Evolutionary conservation across 176 grass and related monocot genomes (phyloP).

Genomic region (Bothriochloa decipiens): DNA sequence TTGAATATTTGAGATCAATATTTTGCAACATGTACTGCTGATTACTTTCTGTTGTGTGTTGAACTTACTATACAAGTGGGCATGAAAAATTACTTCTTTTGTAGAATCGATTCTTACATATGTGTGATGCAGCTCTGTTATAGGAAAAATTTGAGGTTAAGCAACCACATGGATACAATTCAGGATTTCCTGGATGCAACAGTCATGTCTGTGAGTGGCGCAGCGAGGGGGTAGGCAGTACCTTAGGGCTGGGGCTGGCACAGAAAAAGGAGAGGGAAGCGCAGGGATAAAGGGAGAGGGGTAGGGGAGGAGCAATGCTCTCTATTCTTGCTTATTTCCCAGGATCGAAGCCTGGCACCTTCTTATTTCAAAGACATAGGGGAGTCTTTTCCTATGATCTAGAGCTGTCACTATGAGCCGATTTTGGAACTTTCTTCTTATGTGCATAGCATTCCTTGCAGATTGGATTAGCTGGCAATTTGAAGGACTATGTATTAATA

Average conservation of each 20-base stretch:
- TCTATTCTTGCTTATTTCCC: too few species aligned
- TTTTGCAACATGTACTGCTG: background rate
- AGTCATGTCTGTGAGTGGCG: too few species aligned
- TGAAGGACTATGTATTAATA: slow-evolving; percentile 72
- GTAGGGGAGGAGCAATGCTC: too few species aligned
- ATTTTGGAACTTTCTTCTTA: background rate
- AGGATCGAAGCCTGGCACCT: too few species aligned
- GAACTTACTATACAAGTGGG: background rate
- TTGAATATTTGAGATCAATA: background rate
- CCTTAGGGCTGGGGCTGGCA: too few species aligned
- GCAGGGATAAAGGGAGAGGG: too few species aligned
- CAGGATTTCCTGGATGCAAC: background rate
- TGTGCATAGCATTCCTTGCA: slow-evolving; percentile 41
- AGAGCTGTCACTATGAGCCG: background rate
- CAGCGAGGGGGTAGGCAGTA: too few species aligned
- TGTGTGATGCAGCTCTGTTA: background rate
- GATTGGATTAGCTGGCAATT: slow-evolving; percentile 91
- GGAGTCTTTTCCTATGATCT: too few species aligned
- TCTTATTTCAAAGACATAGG: too few species aligned
- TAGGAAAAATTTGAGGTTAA: background rate
- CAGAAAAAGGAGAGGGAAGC: too few species aligned
- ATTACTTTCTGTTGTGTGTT: slow-evolving; percentile 3
- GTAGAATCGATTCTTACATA: background rate
- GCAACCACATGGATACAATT: background rate
- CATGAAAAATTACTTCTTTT: too few species aligned